Conservation (phyloP, 2,329 filamentous ascomycete species). For the Colletotrichum tanaceti region DNA sequence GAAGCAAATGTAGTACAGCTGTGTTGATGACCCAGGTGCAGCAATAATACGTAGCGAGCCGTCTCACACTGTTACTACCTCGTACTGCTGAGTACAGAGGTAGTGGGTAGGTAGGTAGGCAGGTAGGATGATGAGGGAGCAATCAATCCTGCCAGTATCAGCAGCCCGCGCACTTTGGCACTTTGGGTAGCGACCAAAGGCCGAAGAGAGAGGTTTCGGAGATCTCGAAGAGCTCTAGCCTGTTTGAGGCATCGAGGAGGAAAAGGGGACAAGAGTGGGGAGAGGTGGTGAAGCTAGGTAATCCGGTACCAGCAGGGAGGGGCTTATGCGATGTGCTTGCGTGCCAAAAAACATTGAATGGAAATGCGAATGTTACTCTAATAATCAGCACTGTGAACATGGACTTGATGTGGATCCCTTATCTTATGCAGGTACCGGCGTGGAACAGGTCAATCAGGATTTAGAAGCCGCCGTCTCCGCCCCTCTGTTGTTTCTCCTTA, state of each 20-base stretch:
- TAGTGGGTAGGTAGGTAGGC: too few species aligned
- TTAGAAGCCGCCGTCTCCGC: background rate
- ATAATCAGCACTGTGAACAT: background rate
- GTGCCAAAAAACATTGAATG: too few species aligned
- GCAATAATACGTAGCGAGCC: background rate
- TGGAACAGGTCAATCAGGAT: conserved; percentile 18
- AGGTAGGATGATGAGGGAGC: too few species aligned
- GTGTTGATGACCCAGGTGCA: background rate
- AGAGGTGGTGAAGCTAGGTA: conserved; percentile 4
- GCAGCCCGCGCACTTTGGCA: too few species aligned
- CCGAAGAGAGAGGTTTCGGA: background rate
- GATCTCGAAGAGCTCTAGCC: background rate
- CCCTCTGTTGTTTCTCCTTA: conserved; percentile 14
- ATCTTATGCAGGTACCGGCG: conserved; percentile 42
- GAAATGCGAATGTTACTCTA: background rate
- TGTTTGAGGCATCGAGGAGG: background rate
- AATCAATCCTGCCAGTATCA: too few species aligned
- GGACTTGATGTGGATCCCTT: conserved; percentile 19
- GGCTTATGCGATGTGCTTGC: background rate
- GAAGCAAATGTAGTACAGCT: background rate
- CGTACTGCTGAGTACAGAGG: too few species aligned
- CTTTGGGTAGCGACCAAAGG: background rate
- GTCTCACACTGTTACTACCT: too few species aligned
- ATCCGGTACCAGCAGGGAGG: conserved; percentile 1
- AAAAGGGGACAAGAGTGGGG: background rate